Base-by-base conservation (phyloP, 768 basidiomycete genomes). In the Boletus sensibilis region DNA sequence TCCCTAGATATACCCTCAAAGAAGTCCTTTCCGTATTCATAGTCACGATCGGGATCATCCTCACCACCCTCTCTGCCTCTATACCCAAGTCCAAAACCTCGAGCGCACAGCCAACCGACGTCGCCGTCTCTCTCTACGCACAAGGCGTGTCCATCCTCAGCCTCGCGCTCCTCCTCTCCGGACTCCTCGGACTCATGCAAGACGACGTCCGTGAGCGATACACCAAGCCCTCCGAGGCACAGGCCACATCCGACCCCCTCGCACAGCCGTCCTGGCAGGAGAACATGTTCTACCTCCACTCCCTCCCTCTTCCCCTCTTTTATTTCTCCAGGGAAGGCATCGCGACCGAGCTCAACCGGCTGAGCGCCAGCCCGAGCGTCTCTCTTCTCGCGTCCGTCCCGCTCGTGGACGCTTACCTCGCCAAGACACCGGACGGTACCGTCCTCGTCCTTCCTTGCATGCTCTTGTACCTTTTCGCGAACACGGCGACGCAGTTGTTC, bases 201-300 rank as follows among this genome's bases (percentile, higher is more conserved):
- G 95, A 98, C 65, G 79, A 82, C 75, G 91, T 91, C 5, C 91
- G 86, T 65, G 63, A 65, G 31, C 57, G 55, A n/a, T 84, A 84
- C 59, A 73, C 80, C 13, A 63, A 56, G 11, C 56, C 64, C 12
- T 23, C 57, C 58, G 77, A 43, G 53, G 41, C 51, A 58, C 68
- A 50, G 55, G 53, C 35, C 57, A 64, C 50, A 9, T 66, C 56
- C 25, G 53, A 62, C 50, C 60, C 62, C 1, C 35, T 39, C n/a
- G 40, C 55, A n/a, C 61, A 62, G 41, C 62, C 71, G 0, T 70
- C 82, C 42, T 97, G 94, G 94, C 84, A 88, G 65, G 94, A 97
- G 73, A 87, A 84, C 48, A 85, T 98, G 82, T 98, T 96, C 75
- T 98, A 94, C 75, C 79, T 91, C 21, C 92, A 94, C 71, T 83